Evolutionary conservation across 331 rosid species (phyloP), one percentile per base, ranked within the genome.

Genomic region (Saraca asoca): DNA sequence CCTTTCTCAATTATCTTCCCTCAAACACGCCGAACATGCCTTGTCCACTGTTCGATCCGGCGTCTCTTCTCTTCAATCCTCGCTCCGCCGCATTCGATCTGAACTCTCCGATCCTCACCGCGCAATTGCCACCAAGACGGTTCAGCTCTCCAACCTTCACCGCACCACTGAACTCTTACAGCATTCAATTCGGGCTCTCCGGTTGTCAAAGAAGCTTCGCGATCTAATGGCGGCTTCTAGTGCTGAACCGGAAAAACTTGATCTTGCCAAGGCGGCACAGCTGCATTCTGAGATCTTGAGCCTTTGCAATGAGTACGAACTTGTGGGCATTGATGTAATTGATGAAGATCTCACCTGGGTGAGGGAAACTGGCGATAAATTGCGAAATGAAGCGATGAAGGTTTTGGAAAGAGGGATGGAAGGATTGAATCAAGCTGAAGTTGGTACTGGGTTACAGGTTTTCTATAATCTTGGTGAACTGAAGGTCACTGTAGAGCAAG

Each of bases 251-350:
- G 96, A 94, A 1, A 85, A 80, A 20, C 75, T 90, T 41, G 99
- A 94, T 82, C 97, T 94, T 2, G 81, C 97, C 57, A 94, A 94
- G 84, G 97, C 96, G 0, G 99, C 95, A 0, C 99, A 94, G 81
- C 75, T 94, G 12, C 84, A 88, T 61, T 85, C 77, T 14, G 99
- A 94, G 83, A 94, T 90, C 77, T 49, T 90, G 62, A 73, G 83
- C 11, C 89, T 90, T 2, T 83, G 83, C 74, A 73, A 69, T 2
- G 99, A 94, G 52, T 90, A 86, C 63, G 95, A 83, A 38, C 95
- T 94, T 2, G 15, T 70, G 6, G 97, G 97, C 7, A 70, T 94
- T 45, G 96, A 85, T 1, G 89, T 75, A 0, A 76, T 94, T 0
- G 99, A 94, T 11, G 89, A 88, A 29, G 97, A 94, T 74, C 76